Base-by-base conservation (phyloP, 352 stramenopile genomes). In the Globisporangium solare region DNA sequence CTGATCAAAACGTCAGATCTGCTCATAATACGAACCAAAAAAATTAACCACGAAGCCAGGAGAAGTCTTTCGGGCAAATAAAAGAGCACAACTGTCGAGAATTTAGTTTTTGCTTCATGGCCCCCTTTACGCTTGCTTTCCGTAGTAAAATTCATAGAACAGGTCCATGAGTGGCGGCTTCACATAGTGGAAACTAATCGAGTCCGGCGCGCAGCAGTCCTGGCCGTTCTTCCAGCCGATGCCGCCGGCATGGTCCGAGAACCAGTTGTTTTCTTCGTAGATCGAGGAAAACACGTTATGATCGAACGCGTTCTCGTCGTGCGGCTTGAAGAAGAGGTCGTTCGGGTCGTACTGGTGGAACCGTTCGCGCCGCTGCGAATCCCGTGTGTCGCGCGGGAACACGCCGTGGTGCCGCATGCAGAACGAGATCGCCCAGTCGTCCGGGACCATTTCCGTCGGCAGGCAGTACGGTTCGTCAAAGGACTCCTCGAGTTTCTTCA, bases 181-280 rank as follows among this genome's bases (percentile, higher is more conserved):
- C 54, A 95, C 70, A 55, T 95, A 95, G 66, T 95, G 85, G 64
- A 93, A 95, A 47, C 61, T 88, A 47, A 95, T 80, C 18, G 73
- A 79, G 64, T 93, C 83, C 0, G 83, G 81, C 10, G 85, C 83
- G 49, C 77, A 90, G 68, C 83, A 93, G 31, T 79, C 70, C 37
- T 84, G 70, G 47, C 74, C 85, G 54, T 86, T 92, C 60, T 88
- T 76, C 81, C 82, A 92, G 45, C 82, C 81, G 57, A 95, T 83
- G 11, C 83, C 82, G 40, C 83, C 82, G 42, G 77, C 58, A 50
- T 92, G 83, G 60, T 95, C 83, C 54, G 83, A 91, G 62, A 92
- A 95, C 85, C 85, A 94, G 63, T 94, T 94, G 66, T 89, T 91
- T 61, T 92, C 83, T 24, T 92, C 69, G 56, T 90, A 89, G 58